Base-by-base conservation (phyloP, 2,329 filamentous ascomycete genomes). In the Fusarium temperatum region DNA sequence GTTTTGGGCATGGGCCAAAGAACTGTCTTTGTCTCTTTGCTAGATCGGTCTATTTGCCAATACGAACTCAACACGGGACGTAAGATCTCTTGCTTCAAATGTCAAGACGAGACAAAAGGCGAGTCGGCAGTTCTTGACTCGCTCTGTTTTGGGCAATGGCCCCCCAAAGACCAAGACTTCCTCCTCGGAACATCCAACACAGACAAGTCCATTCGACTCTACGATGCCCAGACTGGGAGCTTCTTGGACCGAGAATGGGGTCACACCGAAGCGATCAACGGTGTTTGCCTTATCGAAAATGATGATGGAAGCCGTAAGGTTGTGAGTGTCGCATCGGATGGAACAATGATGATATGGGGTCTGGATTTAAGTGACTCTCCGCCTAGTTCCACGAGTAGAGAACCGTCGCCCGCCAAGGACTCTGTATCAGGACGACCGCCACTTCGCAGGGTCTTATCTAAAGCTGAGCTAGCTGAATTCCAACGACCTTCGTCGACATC, bases 131-230 rank as follows among this genome's bases (percentile, higher is more conserved):
- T 96, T 48, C 85, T 98, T 75, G 94, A 95, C 73, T 93, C 93
- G 2, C 86, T 99, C 36, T 90, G 90, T 5, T 89, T 91, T 65
- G 90, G 80, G 77, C 90, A 79, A 83, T 90, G 77, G 82, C 87
- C 70, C 82, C 88, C 82, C 50, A 87, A 81, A 80, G 90, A 85
- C 45, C 82, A 88, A 7, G 89, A 91, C 35, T 89, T 97, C 57
- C 87, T 99, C 58, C 88, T 96, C 24, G 95, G 94, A n/a, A 89
- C 96, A 17, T 98, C 96, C 14, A 95, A 95, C 76, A 98, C 94
- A 2, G 96, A 99, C 82, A 99, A 98, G 81, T 98, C 96, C 2
- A 92, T 99, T 63, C 89, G 96, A 41, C 85, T 99, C 22, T 99
- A 99, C 78, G 94, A 98, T 75, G 87, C 90, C 36, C 91, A 92